These are phyloP conservation scores for Rhexocercosporidium sp. DNA, from an alignment of 2,329 filamentous ascomycete genomes.

Conservation along the genomic window DNA sequence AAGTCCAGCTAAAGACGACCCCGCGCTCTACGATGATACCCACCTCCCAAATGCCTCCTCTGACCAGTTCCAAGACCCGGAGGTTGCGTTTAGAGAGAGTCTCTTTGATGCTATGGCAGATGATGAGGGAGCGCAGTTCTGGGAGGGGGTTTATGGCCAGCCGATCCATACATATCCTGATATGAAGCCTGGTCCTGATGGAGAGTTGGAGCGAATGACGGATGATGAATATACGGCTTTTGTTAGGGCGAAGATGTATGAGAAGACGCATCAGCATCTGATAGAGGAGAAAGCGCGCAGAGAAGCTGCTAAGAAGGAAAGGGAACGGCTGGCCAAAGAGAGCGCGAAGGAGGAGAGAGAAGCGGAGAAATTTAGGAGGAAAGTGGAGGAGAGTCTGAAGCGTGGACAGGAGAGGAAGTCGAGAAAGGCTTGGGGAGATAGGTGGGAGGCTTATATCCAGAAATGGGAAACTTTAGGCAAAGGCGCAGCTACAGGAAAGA, in stretches of 20 bases:
- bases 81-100: conserved; percentile 85
- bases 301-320: conserved; percentile 58
- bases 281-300: conserved; percentile 74
- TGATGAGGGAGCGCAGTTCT: conserved; percentile 93
- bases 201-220: conserved; percentile 79
- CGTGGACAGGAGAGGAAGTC: conserved; percentile 65
- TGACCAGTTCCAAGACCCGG: conserved; percentile 59
- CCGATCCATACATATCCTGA: conserved; percentile 81
- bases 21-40: conserved; percentile 46
- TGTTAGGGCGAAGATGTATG: conserved; percentile 92
- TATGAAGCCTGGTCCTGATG: conserved; percentile 49
- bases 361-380: conserved; percentile 56
- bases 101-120: conserved; percentile 97
- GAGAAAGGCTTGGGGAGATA: conserved; percentile 56
- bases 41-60: conserved; percentile 46
- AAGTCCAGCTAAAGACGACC: conserved; percentile 40
- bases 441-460: conserved; percentile 68
- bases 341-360: conserved; percentile 47
- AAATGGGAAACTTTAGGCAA: conserved; percentile 63
- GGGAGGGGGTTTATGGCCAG: conserved; percentile 96
- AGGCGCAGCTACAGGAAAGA: conserved; percentile 46
- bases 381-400: conserved; percentile 72
- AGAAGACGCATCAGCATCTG: conserved; percentile 86
- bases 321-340: conserved; percentile 47
- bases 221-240: conserved; percentile 91